Conservation (phyloP, 495 filamentous ascomycete genomes). For the Trichoderma parareesei region DNA sequence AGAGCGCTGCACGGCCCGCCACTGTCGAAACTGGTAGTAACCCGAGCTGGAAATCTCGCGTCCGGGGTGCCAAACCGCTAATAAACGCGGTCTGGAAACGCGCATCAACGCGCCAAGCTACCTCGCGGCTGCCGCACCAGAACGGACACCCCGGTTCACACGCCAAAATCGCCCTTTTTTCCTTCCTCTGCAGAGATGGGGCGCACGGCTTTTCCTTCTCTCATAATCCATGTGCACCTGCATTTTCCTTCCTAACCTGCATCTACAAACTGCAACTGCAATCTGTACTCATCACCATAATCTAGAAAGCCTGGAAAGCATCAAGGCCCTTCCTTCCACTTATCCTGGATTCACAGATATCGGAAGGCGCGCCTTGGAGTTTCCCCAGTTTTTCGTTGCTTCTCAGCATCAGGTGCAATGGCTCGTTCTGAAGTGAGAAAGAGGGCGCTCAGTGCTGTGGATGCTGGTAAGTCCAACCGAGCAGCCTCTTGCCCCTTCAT, state of each 20-base stretch:
- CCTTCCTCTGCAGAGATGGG: neutral
- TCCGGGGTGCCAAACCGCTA: neutral
- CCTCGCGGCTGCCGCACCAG: neutral
- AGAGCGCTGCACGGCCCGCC: neutral
- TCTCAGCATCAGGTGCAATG: constrained; percentile 37
- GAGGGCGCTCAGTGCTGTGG: constrained; percentile 51
- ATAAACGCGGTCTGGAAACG: neutral
- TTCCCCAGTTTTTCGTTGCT: neutral
- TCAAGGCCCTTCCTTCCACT: neutral
- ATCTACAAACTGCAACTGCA: constrained; percentile 9
- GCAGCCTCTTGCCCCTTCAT: neutral
- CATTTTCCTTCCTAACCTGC: constrained; percentile 12
- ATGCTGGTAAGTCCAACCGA: constrained; percentile 45
- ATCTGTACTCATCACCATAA: neutral
- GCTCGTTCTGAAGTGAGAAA: constrained; percentile 62
- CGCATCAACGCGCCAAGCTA: neutral
- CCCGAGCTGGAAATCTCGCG: neutral
- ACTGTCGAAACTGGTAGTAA: neutral
- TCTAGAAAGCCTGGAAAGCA: neutral
- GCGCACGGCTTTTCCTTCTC: neutral
- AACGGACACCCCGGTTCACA: neutral
- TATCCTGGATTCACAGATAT: neutral
- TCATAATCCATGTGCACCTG: constrained; percentile 6
- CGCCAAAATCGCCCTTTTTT: constrained; percentile 3
- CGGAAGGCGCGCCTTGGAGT: neutral